Percentiles rank a stretch among this genome's conserved stretches.
These are phyloP conservation scores for Neocallimastix lanati DNA, from an alignment of 192 early-diverging fungal species.

Conservation along the genomic window DNA sequence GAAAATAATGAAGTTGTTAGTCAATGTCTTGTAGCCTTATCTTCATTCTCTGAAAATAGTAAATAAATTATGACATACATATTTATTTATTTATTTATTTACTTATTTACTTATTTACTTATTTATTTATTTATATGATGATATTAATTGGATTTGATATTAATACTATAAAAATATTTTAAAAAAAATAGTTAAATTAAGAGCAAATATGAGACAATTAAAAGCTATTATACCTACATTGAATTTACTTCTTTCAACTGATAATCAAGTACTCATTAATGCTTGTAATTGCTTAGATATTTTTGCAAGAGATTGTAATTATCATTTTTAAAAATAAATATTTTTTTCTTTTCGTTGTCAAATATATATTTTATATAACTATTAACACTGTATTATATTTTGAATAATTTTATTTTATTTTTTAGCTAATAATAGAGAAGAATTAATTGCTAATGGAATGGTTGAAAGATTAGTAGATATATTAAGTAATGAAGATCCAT, in stretches of 20 bases:
- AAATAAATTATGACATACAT: too few species aligned
- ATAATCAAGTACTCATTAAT: conserved; percentile 24
- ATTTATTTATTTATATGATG: too few species aligned
- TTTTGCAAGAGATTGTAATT: conserved; percentile 28
- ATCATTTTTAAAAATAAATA: neutral
- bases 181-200: conserved; percentile 13
- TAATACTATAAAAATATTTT: too few species aligned
- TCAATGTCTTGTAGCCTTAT: conserved; percentile 16
- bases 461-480: conserved; percentile 9
- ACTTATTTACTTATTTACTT: too few species aligned
- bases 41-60: conserved; percentile 23
- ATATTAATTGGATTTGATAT: too few species aligned
- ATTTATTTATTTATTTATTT: too few species aligned
- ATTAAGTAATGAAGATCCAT: conserved; percentile 5
- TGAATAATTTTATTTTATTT: too few species aligned
- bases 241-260: conserved; percentile 12
- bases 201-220: conserved; percentile 10
- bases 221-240: conserved; percentile 13
- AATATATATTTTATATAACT: too few species aligned
- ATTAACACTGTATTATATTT: too few species aligned
- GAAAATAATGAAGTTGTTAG: conserved; percentile 22
- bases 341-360: too few species aligned
- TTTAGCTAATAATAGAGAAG: conserved; percentile 7
- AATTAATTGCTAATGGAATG: conserved; percentile 9
- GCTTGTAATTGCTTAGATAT: conserved; percentile 24